These are phyloP conservation scores for Vigna reflexopilosa DNA, from an alignment of 306 rosid species.

Conservation along the genomic window DNA sequence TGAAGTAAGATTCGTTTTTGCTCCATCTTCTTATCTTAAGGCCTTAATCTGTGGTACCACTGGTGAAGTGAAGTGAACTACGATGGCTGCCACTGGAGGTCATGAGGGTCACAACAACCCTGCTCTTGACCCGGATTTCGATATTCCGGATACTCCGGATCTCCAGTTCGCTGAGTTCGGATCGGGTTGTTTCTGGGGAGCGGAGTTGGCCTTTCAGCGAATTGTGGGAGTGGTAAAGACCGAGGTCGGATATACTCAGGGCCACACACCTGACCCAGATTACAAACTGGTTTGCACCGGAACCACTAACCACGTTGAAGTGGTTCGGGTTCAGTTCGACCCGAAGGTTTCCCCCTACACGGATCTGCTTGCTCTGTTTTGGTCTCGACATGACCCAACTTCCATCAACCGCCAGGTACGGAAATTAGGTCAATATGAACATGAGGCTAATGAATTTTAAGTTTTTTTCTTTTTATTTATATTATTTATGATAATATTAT, in stretches of 20 bases:
- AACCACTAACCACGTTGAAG: constrained; percentile 77
- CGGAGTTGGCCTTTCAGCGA: constrained; percentile 78
- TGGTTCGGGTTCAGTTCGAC: constrained; percentile 80
- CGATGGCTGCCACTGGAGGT: constrained; percentile 40
- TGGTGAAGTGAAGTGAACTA: background rate
- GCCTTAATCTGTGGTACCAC: background rate
- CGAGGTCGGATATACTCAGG: constrained; percentile 90
- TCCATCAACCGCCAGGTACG: constrained; percentile 77
- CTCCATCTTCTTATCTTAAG: background rate
- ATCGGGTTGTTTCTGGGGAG: constrained; percentile 95
- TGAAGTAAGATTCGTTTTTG: background rate
- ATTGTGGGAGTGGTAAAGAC: constrained; percentile 73
- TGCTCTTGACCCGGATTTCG: constrained; percentile 64
- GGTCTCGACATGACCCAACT: constrained; percentile 86
- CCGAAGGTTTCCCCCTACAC: constrained; percentile 65
- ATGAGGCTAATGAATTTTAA: background rate
- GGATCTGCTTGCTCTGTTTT: constrained; percentile 64
- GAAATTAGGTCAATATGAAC: background rate
- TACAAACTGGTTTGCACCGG: constrained; percentile 73
- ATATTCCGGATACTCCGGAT: constrained; percentile 57
- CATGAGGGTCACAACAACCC: constrained; percentile 46
- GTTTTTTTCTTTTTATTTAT: background rate
- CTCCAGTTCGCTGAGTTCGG: constrained; percentile 82
- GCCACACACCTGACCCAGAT: constrained; percentile 65
- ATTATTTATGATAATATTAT: too few relatives aligned